Percentiles rank a stretch among this genome's conserved stretches.
Conservation (phyloP, 1,284 basidiomycete species). For the Sporisorium iseilematis-ciliati region DNA sequence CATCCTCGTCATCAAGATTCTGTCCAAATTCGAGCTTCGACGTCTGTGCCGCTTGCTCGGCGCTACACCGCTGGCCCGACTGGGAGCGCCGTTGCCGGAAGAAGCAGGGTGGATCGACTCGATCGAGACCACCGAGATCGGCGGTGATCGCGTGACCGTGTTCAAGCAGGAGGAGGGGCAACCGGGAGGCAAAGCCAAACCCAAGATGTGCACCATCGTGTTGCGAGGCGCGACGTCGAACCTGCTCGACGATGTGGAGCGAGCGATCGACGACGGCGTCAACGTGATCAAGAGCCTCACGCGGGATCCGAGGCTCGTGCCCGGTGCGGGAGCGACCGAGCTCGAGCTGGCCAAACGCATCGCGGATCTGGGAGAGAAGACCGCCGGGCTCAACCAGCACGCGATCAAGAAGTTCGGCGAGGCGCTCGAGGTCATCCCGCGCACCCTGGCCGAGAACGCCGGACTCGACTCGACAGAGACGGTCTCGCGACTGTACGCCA, state of each 20-base stretch:
- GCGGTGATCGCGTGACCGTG: slow-evolving; percentile 97
- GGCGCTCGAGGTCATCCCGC: slow-evolving; percentile 91
- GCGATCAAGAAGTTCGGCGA: slow-evolving; percentile 90
- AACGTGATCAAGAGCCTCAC: slow-evolving; percentile 94
- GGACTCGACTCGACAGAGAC: slow-evolving; percentile 94
- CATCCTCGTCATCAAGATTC: slow-evolving; percentile 95
- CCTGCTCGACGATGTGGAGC: slow-evolving; percentile 92
- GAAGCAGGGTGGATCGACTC: slow-evolving; percentile 95
- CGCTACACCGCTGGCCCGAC: slow-evolving; percentile 92
- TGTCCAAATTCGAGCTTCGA: slow-evolving; percentile 97
- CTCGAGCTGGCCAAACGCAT: slow-evolving; percentile 88
- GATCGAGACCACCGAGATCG: slow-evolving; percentile 95
- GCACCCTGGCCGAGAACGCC: slow-evolving; percentile 95
- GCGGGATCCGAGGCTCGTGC: slow-evolving; percentile 89
- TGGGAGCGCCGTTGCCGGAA: slow-evolving; percentile 95
- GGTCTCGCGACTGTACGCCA: slow-evolving; percentile 86
- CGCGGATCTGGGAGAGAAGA: slow-evolving; percentile 85
- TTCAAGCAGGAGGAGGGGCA: slow-evolving; percentile 79
- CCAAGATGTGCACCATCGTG: slow-evolving; percentile 67
- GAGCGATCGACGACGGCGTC: slow-evolving; percentile 96
- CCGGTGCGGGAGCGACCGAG: slow-evolving; percentile 94
- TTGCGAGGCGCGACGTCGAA: slow-evolving; percentile 87
- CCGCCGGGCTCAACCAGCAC: slow-evolving; percentile 93
- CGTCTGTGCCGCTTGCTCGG: slow-evolving; percentile 93
- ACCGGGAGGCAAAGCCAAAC: slow-evolving; percentile 66